Conservation (phyloP, 129 eudicot genomes). For the Lonicera japonica region DNA sequence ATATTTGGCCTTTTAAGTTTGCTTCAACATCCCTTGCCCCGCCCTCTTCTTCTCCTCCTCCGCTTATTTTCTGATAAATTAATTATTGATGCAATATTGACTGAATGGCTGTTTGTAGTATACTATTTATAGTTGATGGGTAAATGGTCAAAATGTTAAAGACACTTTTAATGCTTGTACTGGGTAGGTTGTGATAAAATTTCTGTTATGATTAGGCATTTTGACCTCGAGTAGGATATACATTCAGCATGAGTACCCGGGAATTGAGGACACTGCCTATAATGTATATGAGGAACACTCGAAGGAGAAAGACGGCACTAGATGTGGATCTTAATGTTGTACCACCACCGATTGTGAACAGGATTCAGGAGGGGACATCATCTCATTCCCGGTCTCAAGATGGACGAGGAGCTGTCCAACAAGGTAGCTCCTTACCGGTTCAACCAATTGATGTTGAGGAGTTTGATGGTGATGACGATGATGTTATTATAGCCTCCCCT, state of each 20-base stretch:
- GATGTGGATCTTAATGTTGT: conserved; percentile 60
- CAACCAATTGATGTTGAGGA: conserved; percentile 61
- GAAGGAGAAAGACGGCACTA: conserved; percentile 37
- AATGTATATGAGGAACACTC: conserved; percentile 31
- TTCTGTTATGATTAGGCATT: background rate
- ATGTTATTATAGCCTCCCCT: conserved; percentile 67
- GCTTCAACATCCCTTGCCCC: too few species aligned
- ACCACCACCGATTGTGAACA: conserved; percentile 43
- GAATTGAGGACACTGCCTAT: conserved; percentile 18
- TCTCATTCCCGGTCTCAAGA: conserved; percentile 1
- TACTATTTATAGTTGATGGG: background rate
- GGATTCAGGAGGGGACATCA: conserved; percentile 36
- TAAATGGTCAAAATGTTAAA: background rate
- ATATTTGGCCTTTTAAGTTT: too few species aligned
- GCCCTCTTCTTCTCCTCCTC: too few species aligned
- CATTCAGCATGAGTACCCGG: conserved; percentile 43
- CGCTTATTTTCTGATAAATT: too few species aligned
- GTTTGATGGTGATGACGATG: conserved; percentile 59
- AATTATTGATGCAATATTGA: too few species aligned
- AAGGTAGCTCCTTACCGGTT: conserved; percentile 19
- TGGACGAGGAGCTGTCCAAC: conserved; percentile 26
- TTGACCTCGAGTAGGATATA: background rate
- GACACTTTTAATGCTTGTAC: background rate
- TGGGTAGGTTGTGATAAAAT: background rate
- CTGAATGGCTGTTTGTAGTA: too few species aligned